Base-by-base conservation (phyloP, 495 filamentous ascomycete species). In the Articulospora tetracladia region DNA sequence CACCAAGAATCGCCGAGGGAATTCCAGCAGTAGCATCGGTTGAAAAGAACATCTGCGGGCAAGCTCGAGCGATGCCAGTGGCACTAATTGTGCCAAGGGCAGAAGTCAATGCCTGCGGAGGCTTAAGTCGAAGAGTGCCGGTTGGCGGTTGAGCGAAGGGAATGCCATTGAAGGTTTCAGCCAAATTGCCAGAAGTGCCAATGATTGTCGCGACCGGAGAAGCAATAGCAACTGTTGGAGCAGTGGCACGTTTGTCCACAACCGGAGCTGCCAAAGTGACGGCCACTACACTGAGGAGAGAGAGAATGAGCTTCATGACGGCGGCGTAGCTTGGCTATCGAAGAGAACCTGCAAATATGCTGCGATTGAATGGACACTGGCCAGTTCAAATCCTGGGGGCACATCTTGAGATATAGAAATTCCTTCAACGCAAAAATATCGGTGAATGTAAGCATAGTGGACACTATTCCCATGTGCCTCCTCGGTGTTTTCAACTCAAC, bases 121-220 rank as follows among this genome's bases (percentile, higher is more conserved):
- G 71, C 49, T 81, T 81, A 65, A 90, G 80, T 4, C 86, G 77
- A 41, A 85, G 76, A 1, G 77, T 65, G 0, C 79, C 83, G 1
- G 78, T 76, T 0, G 87, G 86, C 4, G 80, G 76, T 57, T 86
- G 76, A 6, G 86, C 86, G 65, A 83, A 89, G 0, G 87, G 86
- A 12, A 90, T 80, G 1, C 83, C 85, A 54, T 85, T 82, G 66
- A 87, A 89, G 46, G 66, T 65, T 13, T 85, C 83, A 1, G 61
- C 52, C 23, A 27, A 28, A 3, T 13, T n/a, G 13, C 32, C 39
- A 4, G 32, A 32, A 2, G 58, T 56, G 1, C 66, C 66, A 20
- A 68, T 39, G n/a, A 68, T 61, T 2, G 66, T 68, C 1, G 66
- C 66, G 3, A 25, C 32, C 10, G 66, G 63, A 17, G 12, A 60